phyloP scores from a whole-genome alignment of 164 flowering plant species.

The Vitis vinifera region ASM3070453v1 NC_081815.1:4122501-4123000 shows the following conservation, averaged over 20 bases:
- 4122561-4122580: no score
- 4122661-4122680: neutral
- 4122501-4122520: no score
- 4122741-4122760: neutral
- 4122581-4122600: no score
- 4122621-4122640: no score
- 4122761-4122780: slow-evolving; percentile 86
- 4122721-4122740: neutral
- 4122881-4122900: slow-evolving; percentile 96
- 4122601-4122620: no score
- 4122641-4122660: no score
- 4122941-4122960: slow-evolving; percentile 36
- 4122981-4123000: neutral
- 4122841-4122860: slow-evolving; percentile 94
- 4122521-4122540: no score
- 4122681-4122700: neutral
- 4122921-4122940: slow-evolving; percentile 10
- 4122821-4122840: slow-evolving; percentile 96
- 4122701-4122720: neutral
- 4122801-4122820: slow-evolving; percentile 94
- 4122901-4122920: slow-evolving; percentile 32
- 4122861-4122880: slow-evolving; percentile 94
- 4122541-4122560: no score
- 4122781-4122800: slow-evolving; percentile 74
- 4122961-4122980: slow-evolving; percentile 40